Base-by-base conservation (phyloP, 1,284 basidiomycete genomes). In the Sanguinoderma infundibulare region DNA sequence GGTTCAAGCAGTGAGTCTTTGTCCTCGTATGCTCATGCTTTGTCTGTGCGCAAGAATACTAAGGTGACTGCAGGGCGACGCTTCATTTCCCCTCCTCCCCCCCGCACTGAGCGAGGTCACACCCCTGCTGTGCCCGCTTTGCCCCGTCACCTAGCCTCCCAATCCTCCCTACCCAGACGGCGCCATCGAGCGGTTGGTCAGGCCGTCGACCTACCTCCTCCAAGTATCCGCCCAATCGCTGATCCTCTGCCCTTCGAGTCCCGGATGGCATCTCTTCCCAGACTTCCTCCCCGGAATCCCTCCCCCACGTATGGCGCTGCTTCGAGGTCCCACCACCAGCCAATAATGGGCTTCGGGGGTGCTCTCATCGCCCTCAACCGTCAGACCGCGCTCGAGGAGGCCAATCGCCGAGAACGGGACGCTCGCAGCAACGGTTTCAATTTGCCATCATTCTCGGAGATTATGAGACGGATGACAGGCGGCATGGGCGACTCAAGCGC, bases 261-360 rank as follows among this genome's bases (percentile, higher is more conserved):
- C 4, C 63, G 69, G 35, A 60, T 77, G 22, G 61, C 65, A 28
- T 64, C 65, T 10, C 57, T 64, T n/a, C 64, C 64, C 28, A 62
- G 50, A 36, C 70, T 69, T 10, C 70, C 69, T n/a, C 63, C 72
- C 5, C 34, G 59, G 22, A 58, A 62, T 44, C 22, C 40, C 51
- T 35, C 68, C 5, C 57, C 67, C 1, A 53, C 63, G 1, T 8
- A n/a, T 5, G 57, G 61, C 17, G 75, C 79, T 20, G 81, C 81
- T 3, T 75, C 81, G 9, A 78, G 78, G 10, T 85, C 85, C 9
- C 85, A 84, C 57, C 86, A 86, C 64, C 74, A 79, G 12, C 87
- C 87, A 26, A 63, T 76, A 3, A 83, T 91, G 78, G 86, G 86
- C 28, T 74, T 91, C 30, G 90, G 90, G 20, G 90, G 90, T n/a